These are phyloP conservation scores for Xylaria sp. DNA, from an alignment of 2,329 filamentous ascomycete species.

Conservation along the genomic window DNA sequence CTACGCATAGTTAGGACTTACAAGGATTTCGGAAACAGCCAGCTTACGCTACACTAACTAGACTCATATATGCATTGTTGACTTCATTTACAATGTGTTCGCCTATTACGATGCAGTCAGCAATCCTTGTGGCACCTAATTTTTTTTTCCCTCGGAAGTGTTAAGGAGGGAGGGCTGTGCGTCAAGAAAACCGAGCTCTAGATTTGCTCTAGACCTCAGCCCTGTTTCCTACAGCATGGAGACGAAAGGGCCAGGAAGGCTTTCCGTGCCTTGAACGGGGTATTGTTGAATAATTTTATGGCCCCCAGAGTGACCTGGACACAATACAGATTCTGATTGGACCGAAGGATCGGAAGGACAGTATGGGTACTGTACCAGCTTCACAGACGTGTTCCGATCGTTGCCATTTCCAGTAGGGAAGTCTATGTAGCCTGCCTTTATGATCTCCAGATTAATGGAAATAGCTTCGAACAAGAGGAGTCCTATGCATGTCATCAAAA, in stretches of 20 bases:
- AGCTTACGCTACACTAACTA: background rate
- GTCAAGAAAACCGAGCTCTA: background rate
- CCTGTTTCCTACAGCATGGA: slow-evolving; percentile 15
- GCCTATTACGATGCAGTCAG: slow-evolving; percentile 1
- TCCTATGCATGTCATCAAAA: slow-evolving; percentile 4
- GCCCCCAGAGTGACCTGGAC: slow-evolving; percentile 3
- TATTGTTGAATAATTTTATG: slow-evolving; percentile 7
- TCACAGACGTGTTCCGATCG: background rate
- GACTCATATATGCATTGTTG: background rate
- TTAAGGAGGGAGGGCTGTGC: background rate
- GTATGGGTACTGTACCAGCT: slow-evolving; percentile 18
- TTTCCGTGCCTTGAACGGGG: background rate
- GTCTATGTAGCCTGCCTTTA: background rate
- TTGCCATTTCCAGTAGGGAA: background rate
- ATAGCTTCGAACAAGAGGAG: slow-evolving; percentile 8
- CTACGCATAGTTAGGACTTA: slow-evolving; percentile 13
- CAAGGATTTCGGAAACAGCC: slow-evolving; percentile 13
- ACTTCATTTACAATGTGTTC: slow-evolving; percentile 7
- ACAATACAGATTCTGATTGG: background rate
- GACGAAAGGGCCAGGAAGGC: background rate
- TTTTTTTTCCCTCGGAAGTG: background rate
- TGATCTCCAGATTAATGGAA: background rate
- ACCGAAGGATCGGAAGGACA: background rate
- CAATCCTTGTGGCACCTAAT: slow-evolving; percentile 3
- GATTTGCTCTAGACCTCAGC: slow-evolving; percentile 22